phyloP scores from a whole-genome alignment of 169 alveolate species.

The Plasmodium sp. region DNA sequence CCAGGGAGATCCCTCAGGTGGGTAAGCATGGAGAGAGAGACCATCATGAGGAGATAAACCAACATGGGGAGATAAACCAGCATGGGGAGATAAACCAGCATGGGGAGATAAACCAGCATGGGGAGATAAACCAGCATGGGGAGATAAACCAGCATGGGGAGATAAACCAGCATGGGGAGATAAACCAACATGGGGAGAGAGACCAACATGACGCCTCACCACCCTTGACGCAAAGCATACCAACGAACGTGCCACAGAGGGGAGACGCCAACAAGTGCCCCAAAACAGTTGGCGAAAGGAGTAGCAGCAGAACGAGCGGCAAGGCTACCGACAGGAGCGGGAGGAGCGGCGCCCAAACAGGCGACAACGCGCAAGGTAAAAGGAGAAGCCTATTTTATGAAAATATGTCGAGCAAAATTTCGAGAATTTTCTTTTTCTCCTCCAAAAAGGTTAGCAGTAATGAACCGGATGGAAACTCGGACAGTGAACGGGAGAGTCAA shows the following conservation, averaged over 20 bases:
- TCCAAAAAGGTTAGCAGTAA: background rate
- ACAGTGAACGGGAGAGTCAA: background rate
- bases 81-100: background rate
- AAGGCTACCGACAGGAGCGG: background rate
- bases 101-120: too few relatives aligned
- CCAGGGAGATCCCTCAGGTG: background rate
- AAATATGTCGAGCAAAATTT: slow-evolving; percentile 16
- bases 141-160: background rate
- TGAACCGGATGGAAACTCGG: background rate
- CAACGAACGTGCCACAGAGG: background rate
- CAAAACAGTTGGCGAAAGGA: background rate
- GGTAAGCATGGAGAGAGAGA: background rate
- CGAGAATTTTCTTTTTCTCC: background rate
- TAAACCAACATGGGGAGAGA: background rate
- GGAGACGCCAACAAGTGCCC: background rate
- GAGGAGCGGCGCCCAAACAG: background rate
- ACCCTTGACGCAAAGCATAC: background rate
- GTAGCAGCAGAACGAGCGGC: background rate
- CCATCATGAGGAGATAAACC: too few relatives aligned
- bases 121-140: background rate
- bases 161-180: background rate
- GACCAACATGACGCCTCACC: background rate
- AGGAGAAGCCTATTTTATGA: slow-evolving; percentile 17
- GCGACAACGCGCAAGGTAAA: slow-evolving; percentile 1
- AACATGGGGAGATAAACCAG: too few relatives aligned